Base-by-base conservation (phyloP, 2,329 filamentous ascomycete genomes). In the Keithomyces neogunnii region DNA sequence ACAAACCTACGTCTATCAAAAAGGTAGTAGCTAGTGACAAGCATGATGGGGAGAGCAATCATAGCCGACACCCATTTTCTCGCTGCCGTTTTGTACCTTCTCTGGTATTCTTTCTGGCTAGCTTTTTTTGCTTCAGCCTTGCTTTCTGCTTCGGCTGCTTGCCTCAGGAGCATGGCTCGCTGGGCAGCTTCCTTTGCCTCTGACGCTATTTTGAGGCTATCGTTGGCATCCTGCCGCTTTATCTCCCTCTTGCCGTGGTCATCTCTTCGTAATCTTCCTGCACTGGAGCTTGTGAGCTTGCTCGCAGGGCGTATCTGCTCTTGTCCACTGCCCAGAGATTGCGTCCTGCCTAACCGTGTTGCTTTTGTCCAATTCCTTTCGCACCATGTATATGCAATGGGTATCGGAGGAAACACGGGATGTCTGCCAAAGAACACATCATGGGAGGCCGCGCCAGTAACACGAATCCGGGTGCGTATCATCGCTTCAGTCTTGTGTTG, bases 1-100 rank as follows among this genome's bases (percentile, higher is more conserved):
- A 5, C 19, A 10, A n/a, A 70, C 74, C 66, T 52, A 76, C 75
- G 59, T 63, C 74, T 65, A 45, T 79, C 71, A 62, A 75, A 81
- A 3, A 82, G 60, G 48, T 71, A 72, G 55, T 77, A 81, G 28
- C 77, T 79, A 30, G 75, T 77, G 47, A 82, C 77, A 11, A 81
- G 54, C 4, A 80, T 58, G 33, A 82, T 72, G 2, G 78, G 78
- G 63, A 80, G 57, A 29, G 74, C 76, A 50, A 81, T 70, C 56
- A 82, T 75, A 6, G 70, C 54, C 28, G 66, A 64, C 3, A 69
- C 63, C 68, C 74, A 80, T 57, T 69, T 73, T 52, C 73, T 62
- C 50, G 71, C 68, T 32, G 73, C 70, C 38, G 60, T 57, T 50
- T 73, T 70, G 59, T 75, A 78, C 40, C 71, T 67, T 54, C 60